Evolutionary conservation across 345 rosid genomes (phyloP).

Genomic region (Ricinus communis): DNA sequence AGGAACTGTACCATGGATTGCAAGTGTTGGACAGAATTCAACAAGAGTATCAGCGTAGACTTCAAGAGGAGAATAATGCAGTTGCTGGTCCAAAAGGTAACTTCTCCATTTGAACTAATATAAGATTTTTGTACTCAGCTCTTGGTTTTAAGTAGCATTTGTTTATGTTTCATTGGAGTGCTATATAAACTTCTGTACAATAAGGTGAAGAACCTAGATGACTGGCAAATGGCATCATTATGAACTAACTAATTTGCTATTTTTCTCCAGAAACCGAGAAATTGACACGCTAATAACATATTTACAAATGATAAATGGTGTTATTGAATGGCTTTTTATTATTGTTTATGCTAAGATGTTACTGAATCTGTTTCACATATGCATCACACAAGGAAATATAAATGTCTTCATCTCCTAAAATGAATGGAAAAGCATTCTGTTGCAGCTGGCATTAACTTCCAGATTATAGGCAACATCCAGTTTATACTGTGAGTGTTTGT

Average conservation of each 20-base stretch:
- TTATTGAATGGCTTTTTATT: background rate
- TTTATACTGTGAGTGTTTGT: background rate
- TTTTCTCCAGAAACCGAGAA: background rate
- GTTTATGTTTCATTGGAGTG: background rate
- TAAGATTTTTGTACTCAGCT: background rate
- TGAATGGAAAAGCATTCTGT: background rate
- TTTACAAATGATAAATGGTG: background rate
- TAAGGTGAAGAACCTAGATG: background rate
- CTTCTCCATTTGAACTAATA: background rate
- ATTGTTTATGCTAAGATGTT: background rate
- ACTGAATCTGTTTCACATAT: background rate
- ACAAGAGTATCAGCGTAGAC: slow-evolving; percentile 18
- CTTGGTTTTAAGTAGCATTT: background rate
- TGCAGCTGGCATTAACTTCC: background rate
- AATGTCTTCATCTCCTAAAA: background rate
- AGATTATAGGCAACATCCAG: background rate
- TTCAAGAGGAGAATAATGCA: background rate
- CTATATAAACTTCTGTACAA: background rate
- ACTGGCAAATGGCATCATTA: background rate
- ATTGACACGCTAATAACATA: too few species aligned
- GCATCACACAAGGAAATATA: background rate
- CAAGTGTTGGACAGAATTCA: slow-evolving; percentile 32
- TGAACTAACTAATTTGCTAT: background rate
- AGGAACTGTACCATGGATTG: slow-evolving; percentile 34
- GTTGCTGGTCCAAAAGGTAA: slow-evolving; percentile 21